Conservation (phyloP, 257 asterid genomes). For the Rauvolfia tetraphylla region DNA sequence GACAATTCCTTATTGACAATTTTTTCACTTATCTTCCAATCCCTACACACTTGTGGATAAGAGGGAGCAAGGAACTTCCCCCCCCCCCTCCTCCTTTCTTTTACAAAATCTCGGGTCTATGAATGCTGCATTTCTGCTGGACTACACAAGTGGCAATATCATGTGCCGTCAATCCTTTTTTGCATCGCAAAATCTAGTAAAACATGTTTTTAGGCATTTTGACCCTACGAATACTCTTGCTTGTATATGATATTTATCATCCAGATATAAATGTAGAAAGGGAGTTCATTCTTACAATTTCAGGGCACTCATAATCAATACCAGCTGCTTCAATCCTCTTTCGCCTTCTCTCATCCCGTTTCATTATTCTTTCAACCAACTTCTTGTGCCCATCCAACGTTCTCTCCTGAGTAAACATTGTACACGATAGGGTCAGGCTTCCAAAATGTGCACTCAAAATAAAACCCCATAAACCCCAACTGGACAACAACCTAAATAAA, state of each 20-base stretch:
- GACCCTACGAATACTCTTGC: neutral
- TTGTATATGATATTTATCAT: neutral
- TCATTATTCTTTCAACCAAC: conserved; percentile 52
- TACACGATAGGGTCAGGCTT: neutral
- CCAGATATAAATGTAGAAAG: neutral
- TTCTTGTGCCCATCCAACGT: conserved; percentile 65
- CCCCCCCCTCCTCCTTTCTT: too few relatives aligned
- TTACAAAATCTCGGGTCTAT: neutral
- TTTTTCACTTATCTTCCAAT: neutral
- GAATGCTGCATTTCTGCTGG: neutral
- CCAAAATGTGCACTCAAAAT: too few relatives aligned
- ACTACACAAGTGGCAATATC: neutral
- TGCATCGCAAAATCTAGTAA: neutral
- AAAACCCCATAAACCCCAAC: too few relatives aligned
- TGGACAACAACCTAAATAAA: too few relatives aligned
- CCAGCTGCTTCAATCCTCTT: conserved; percentile 86
- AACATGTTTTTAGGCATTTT: neutral
- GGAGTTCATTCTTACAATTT: conserved; percentile 51
- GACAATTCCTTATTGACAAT: neutral
- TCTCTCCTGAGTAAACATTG: conserved; percentile 50
- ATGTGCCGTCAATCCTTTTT: too few relatives aligned
- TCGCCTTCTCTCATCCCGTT: conserved; percentile 59
- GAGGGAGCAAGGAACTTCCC: neutral
- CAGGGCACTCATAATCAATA: conserved; percentile 79
- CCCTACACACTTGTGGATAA: too few relatives aligned